Evolutionary conservation across 345 rosid species (phyloP).

Genomic region (Salix arbutifolia): DNA sequence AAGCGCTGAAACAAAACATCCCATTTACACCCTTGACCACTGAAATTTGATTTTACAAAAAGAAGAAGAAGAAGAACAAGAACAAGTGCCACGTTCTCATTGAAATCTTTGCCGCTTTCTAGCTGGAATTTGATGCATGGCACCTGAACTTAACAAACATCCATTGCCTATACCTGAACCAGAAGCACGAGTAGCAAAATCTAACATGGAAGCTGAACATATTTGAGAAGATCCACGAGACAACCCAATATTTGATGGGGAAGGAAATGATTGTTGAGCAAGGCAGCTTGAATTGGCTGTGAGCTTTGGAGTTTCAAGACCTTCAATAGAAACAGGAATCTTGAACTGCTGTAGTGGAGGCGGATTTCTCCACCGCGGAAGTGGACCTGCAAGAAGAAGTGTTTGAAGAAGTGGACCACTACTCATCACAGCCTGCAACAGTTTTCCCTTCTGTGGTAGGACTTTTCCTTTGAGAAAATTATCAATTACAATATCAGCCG

Average conservation of each 20-base stretch:
- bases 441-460: constrained; percentile 69
- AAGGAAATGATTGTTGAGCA: constrained; percentile 13
- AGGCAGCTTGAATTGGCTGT: constrained; percentile 7
- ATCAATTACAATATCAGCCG: constrained; percentile 41
- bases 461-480: constrained; percentile 44
- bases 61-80: neutral
- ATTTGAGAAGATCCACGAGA: constrained; percentile 29
- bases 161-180: constrained; percentile 26
- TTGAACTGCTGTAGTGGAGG: constrained; percentile 64
- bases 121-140: constrained; percentile 24
- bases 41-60: constrained; percentile 18
- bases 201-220: constrained; percentile 55
- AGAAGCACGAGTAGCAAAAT: constrained; percentile 33
- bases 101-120: constrained; percentile 61
- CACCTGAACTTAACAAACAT: constrained; percentile 21
- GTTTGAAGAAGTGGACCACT: constrained; percentile 80
- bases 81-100: constrained; percentile 19
- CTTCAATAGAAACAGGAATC: constrained; percentile 48
- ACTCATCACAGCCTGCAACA: constrained; percentile 61
- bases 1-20: constrained; percentile 6
- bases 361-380: constrained; percentile 95
- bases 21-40: constrained; percentile 32
- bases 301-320: constrained; percentile 16
- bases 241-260: constrained; percentile 16
- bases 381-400: constrained; percentile 80